Base-by-base conservation (phyloP, 345 rosid genomes). In the Camelina sativa region DNA sequence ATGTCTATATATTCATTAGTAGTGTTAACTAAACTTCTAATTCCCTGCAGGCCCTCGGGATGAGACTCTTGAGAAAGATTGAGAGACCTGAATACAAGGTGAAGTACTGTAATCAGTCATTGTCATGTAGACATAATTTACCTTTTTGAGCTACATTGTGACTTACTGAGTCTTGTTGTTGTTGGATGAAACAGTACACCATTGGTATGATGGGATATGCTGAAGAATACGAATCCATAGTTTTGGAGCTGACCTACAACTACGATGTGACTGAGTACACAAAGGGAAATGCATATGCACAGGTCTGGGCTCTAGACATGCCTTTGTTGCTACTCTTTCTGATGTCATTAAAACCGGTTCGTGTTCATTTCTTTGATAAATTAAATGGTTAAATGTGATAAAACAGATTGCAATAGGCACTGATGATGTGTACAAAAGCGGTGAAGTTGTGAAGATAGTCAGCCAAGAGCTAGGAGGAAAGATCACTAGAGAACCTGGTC, bases 391-490 rank as follows among this genome's bases (percentile, higher is more conserved):
- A 15, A 76, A 41, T 77, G 68, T 58, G 9, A 65, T 66, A 8
- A 28, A 19, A 43, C 76, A 91, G 97, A 70, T 94, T 61, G 96
- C 97, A 41, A 83, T 95, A 60, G 46, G 97, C 65, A 95, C 99
- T 3, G 85, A 90, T 82, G 97, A 92, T 82, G 99, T 92, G 70
- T 92, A 90, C 91, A 90, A 89, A 64, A 95, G 99, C 80, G 99
- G 79, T 8, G 97, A 90, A 83, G 97, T 88, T 46, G 88, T 89
- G 55, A 84, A 89, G 71, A 55, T 76, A 19, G 94, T 82, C 4
- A 90, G 74, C 17, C 79, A 92, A 85, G 97, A 90, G 83, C 88
- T 92, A 65, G 97, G 98, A 44, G 98, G 97, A 71, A 91, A 94
- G 80, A 87, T 94, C 78, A 88, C 97, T 51, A 80, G 97, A 67